A percentile compares a stretch with the other conserved stretches of the same genome.
phyloP scores from a whole-genome alignment of 805 yeast genomes.

The Zygosaccharomyces rouxii region DNA sequence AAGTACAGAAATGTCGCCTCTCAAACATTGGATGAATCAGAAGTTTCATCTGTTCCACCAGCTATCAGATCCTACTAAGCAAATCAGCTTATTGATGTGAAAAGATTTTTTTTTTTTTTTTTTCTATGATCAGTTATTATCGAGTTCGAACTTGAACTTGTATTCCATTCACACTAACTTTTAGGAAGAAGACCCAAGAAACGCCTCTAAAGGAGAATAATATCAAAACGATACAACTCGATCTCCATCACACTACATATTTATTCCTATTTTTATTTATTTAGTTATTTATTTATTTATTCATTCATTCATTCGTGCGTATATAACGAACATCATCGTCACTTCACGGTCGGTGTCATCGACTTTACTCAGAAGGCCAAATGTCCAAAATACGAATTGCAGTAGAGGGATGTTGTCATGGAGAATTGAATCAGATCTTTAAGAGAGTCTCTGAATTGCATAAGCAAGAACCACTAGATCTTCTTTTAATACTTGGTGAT shows the following conservation, averaged over 20 bases:
- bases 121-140: background rate
- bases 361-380: background rate
- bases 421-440: conserved; percentile 63
- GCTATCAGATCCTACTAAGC: conserved; percentile 86
- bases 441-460: conserved; percentile 28
- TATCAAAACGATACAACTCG: background rate
- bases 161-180: background rate
- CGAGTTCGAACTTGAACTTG: background rate
- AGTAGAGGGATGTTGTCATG: conserved; percentile 89
- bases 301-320: conserved; percentile 3
- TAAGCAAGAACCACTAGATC: conserved; percentile 39
- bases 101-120: background rate
- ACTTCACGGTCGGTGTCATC: background rate
- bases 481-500: conserved; percentile 84
- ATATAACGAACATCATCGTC: background rate
- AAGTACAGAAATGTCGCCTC: conserved; percentile 82
- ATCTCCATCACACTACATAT: background rate
- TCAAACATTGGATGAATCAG: conserved; percentile 82
- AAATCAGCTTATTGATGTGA: background rate
- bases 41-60: conserved; percentile 95
- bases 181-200: background rate
- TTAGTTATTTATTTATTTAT: background rate
- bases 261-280: conserved; percentile 3
- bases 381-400: conserved; percentile 45
- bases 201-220: background rate